A percentile compares a stretch with the other conserved stretches of the same genome.
These are phyloP conservation scores for Gynandropsis gynandra DNA, from an alignment of 345 rosid genomes.

Conservation along the genomic window DNA sequence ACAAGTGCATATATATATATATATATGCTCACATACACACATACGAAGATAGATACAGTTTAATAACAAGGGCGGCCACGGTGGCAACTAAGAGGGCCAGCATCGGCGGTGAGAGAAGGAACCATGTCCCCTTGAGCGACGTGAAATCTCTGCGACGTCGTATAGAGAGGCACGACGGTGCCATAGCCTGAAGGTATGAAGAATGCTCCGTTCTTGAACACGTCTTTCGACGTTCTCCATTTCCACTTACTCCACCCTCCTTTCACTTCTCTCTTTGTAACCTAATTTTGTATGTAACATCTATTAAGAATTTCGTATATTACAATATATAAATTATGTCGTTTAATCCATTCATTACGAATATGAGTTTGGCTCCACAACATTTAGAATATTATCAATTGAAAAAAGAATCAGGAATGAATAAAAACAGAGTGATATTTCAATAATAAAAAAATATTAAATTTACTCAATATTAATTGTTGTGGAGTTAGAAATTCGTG, in stretches of 20 bases:
- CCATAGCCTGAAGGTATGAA: constrained; percentile 85
- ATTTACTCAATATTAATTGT: too few species aligned
- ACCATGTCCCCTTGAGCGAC: constrained; percentile 52
- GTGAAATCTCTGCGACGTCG: constrained; percentile 39
- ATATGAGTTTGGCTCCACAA: too few species aligned
- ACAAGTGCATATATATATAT: constrained; percentile 6
- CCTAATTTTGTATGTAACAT: constrained; percentile 31
- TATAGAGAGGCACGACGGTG: constrained; percentile 44
- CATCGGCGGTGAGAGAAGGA: constrained; percentile 59
- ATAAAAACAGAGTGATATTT: too few species aligned
- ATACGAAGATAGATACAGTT: neutral
- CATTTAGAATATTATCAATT: too few species aligned
- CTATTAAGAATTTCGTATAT: constrained; percentile 1
- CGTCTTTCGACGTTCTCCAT: constrained; percentile 76
- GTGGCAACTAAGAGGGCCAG: constrained; percentile 56
- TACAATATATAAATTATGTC: too few species aligned
- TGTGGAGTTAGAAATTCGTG: too few species aligned
- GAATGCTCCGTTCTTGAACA: constrained; percentile 77
- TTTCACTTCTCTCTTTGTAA: constrained; percentile 67
- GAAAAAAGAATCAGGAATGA: too few species aligned
- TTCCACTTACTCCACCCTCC: constrained; percentile 61
- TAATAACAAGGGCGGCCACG: constrained; percentile 35
- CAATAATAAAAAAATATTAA: too few species aligned
- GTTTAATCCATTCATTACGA: too few species aligned
- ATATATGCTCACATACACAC: neutral